A percentile compares a stretch with the other conserved stretches of the same genome.
Evolutionary conservation across 2,329 filamentous ascomycete genomes (phyloP).

Genomic region (Paecilomyces fulvus): DNA sequence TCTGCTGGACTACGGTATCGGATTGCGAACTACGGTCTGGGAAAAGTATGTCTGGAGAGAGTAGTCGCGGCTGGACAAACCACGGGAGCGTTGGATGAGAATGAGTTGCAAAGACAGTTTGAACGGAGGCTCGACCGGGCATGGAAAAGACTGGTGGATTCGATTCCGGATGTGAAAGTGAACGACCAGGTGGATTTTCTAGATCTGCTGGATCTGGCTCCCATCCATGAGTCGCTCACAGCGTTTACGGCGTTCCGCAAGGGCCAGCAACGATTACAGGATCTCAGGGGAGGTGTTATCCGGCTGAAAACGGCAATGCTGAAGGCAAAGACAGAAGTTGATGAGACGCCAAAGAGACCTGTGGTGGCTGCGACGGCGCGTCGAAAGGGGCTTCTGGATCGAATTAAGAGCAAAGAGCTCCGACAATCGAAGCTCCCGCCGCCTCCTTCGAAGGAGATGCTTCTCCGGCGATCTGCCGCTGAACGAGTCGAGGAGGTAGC

Average conservation of each 20-base stretch:
- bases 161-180: slow-evolving; percentile 25
- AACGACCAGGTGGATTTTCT: slow-evolving; percentile 29
- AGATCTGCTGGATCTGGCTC: slow-evolving; percentile 22
- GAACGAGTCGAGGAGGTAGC: slow-evolving; percentile 61
- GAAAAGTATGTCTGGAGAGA: slow-evolving; percentile 30
- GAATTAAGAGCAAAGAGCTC: slow-evolving; percentile 61
- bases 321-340: slow-evolving; percentile 13
- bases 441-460: slow-evolving; percentile 44
- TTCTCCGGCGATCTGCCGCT: slow-evolving; percentile 56
- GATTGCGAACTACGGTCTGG: slow-evolving; percentile 33
- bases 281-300: slow-evolving; percentile 31
- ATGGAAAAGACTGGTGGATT: slow-evolving; percentile 36
- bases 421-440: slow-evolving; percentile 38
- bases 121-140: slow-evolving; percentile 37
- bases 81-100: slow-evolving; percentile 31
- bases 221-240: slow-evolving; percentile 29
- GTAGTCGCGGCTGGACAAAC: slow-evolving; percentile 7
- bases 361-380: slow-evolving; percentile 23
- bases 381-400: slow-evolving; percentile 61
- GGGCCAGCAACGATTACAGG: slow-evolving; percentile 33
- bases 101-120: slow-evolving; percentile 43
- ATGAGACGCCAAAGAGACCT: slow-evolving; percentile 13
- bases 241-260: slow-evolving; percentile 27
- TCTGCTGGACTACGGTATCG: slow-evolving; percentile 20
- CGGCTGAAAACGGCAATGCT: slow-evolving; percentile 26